Evolutionary conservation across 2,329 filamentous ascomycete genomes (phyloP).

Genomic region (Pseudopithomyces chartarum): DNA sequence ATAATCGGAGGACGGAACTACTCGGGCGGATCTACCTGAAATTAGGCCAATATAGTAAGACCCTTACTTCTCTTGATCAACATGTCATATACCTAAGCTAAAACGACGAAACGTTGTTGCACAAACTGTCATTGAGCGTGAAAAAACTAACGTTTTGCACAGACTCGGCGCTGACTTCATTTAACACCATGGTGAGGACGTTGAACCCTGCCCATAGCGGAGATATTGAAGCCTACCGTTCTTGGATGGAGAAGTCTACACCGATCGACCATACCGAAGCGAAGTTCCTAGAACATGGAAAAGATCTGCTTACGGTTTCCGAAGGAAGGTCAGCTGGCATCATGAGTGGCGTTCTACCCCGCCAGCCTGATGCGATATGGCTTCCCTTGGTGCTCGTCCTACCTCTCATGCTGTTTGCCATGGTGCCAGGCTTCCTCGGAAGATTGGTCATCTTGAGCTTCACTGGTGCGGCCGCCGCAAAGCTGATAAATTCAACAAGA

Average conservation of each 20-base stretch:
- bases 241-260: conserved; percentile 60
- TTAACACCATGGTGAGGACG: conserved; percentile 57
- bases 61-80: neutral
- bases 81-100: neutral
- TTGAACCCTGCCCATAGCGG: conserved; percentile 55
- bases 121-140: neutral
- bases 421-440: conserved; percentile 49
- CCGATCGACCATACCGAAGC: conserved; percentile 65
- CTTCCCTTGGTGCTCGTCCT: conserved; percentile 47
- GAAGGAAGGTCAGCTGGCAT: conserved; percentile 22
- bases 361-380: conserved; percentile 35
- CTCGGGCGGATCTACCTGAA: conserved; percentile 69
- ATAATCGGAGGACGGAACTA: conserved; percentile 65
- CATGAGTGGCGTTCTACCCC: conserved; percentile 19
- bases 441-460: conserved; percentile 46
- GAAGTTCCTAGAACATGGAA: conserved; percentile 60
- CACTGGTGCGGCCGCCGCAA: conserved; percentile 43
- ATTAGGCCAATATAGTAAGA: conserved; percentile 68
- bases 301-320: conserved; percentile 59
- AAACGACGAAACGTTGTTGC: neutral
- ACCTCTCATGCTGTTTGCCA: conserved; percentile 49
- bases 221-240: conserved; percentile 60
- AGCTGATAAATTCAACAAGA: conserved; percentile 39
- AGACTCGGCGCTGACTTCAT: conserved; percentile 63
- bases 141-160: conserved; percentile 18